Evolutionary conservation across 2,329 filamentous ascomycete species (phyloP).

Genomic region (Bipolaris cookei): DNA sequence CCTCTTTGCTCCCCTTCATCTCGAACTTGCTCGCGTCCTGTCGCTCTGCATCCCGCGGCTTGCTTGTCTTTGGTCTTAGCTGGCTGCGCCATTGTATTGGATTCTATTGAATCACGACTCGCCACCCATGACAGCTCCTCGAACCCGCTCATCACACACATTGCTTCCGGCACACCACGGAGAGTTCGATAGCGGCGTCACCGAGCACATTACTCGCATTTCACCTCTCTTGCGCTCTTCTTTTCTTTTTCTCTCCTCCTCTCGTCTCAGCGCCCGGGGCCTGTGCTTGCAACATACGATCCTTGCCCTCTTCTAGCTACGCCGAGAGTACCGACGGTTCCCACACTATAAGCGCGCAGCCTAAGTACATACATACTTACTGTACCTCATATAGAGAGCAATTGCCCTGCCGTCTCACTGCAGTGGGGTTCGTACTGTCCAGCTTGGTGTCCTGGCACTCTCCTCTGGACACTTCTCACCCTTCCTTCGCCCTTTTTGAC

Average conservation of each 20-base stretch:
- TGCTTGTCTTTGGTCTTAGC: too few relatives aligned
- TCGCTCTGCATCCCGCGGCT: not conserved
- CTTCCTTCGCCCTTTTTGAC: slow-evolving; percentile 8
- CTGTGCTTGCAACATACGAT: too few relatives aligned
- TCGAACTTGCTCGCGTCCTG: not conserved
- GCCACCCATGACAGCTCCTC: slow-evolving; percentile 1
- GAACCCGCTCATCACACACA: slow-evolving; percentile 2
- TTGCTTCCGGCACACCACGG: not conserved
- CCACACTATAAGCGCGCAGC: too few relatives aligned
- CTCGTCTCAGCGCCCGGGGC: too few relatives aligned
- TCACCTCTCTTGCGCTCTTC: not conserved
- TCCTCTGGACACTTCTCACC: not conserved
- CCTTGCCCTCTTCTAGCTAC: too few relatives aligned
- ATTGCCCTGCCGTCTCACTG: too few relatives aligned
- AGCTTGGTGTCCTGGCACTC: not conserved
- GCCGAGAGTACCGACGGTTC: too few relatives aligned
- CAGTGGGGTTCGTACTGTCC: not conserved
- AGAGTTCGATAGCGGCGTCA: not conserved
- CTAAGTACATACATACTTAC: too few relatives aligned
- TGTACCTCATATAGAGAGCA: too few relatives aligned
- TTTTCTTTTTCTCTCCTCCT: too few relatives aligned
- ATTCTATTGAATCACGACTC: slow-evolving; percentile 5
- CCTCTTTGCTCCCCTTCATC: not conserved
- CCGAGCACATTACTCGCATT: slow-evolving; percentile 11
- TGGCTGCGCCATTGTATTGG: slow-evolving; percentile 14